A percentile compares a stretch with the other conserved stretches of the same genome.
phyloP scores from a whole-genome alignment of 2,329 filamentous ascomycete genomes.

The Periconia macrospinosa region DNA sequence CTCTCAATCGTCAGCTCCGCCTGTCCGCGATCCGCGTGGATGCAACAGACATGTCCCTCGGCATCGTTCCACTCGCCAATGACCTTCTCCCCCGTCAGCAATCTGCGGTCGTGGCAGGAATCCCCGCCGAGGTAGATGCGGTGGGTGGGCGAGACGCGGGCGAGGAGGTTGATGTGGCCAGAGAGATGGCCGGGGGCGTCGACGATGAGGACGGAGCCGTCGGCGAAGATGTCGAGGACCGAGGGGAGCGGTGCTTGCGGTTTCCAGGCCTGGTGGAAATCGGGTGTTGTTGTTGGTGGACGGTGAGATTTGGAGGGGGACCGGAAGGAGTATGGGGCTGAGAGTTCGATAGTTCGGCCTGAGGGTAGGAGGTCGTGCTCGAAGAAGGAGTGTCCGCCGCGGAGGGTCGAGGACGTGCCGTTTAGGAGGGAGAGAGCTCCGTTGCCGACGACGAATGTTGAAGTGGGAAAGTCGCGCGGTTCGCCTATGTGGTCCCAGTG shows the following conservation, averaged over 20 bases:
- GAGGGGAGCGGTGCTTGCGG: conserved; percentile 48
- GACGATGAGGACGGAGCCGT: conserved; percentile 52
- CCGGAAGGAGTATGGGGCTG: conserved; percentile 23
- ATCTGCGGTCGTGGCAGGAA: conserved; percentile 56
- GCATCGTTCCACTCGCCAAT: conserved; percentile 56
- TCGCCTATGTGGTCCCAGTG: conserved; percentile 49
- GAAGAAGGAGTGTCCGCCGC: conserved; percentile 45
- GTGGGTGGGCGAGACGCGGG: conserved; percentile 38
- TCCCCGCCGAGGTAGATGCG: conserved; percentile 57
- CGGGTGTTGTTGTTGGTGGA: neutral
- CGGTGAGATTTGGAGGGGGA: neutral
- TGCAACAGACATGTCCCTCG: conserved; percentile 51
- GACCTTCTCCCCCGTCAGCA: conserved; percentile 55
- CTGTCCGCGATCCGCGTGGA: conserved; percentile 53
- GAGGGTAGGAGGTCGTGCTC: conserved; percentile 48
- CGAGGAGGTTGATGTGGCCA: conserved; percentile 57
- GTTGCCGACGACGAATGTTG: conserved; percentile 45
- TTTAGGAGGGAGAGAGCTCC: conserved; percentile 27
- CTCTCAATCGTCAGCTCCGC: conserved; percentile 51
- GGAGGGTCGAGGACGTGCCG: conserved; percentile 22
- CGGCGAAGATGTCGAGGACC: conserved; percentile 53
- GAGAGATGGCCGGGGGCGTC: conserved; percentile 57
- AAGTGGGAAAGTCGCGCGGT: conserved; percentile 40
- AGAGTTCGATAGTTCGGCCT: conserved; percentile 49
- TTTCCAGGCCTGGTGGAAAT: conserved; percentile 43